phyloP scores from a whole-genome alignment of 169 alveolate genomes.

The Theileria parva region DNA sequence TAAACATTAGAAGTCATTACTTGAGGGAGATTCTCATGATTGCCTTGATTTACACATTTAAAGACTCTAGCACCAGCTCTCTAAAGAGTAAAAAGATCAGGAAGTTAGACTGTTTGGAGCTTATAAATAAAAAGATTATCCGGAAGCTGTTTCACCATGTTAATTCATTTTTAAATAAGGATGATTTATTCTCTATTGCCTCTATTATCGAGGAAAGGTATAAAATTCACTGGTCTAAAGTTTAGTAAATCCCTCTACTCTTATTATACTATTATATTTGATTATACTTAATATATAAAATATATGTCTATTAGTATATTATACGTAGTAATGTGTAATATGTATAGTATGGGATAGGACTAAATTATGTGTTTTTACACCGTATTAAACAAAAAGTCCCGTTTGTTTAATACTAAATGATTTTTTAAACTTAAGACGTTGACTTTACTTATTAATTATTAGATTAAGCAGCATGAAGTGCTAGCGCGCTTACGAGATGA shows the following conservation, averaged over 20 bases:
- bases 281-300: too few relatives aligned
- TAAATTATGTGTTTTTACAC: not conserved
- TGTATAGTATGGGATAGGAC: not conserved
- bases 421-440: too few relatives aligned
- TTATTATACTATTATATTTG: too few relatives aligned
- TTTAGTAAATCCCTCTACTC: not conserved
- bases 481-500: not conserved
- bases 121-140: not conserved
- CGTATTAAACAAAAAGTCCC: not conserved
- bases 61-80: not conserved
- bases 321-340: not conserved
- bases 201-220: conserved; percentile 21
- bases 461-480: too few relatives aligned
- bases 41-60: conserved; percentile 38
- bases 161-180: not conserved
- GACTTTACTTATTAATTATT: too few relatives aligned
- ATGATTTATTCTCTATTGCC: not conserved
- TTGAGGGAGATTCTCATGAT: conserved; percentile 30
- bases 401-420: not conserved
- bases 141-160: not conserved
- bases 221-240: conserved; percentile 27
- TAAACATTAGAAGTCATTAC: conserved; percentile 10
- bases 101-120: not conserved
- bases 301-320: too few relatives aligned
- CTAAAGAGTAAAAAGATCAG: not conserved